Evolutionary conservation across 164 flowering plant species (phyloP).

Genomic region (Santalum album): DNA sequence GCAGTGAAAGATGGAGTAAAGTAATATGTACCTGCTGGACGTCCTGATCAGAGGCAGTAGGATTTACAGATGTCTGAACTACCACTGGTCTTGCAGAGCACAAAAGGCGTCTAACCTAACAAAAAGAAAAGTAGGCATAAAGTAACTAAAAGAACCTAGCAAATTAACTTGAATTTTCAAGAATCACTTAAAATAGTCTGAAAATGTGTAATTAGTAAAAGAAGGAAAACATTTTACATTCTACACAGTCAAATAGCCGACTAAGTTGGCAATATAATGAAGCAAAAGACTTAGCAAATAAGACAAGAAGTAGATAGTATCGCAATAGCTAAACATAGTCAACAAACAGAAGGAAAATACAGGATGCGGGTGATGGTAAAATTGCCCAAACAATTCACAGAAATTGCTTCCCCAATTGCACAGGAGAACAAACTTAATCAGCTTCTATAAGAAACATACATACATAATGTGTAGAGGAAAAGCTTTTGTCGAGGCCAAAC

Average conservation of each 20-base stretch:
- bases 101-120: constrained; percentile 79
- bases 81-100: constrained; percentile 85
- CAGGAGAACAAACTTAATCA: no score
- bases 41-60: constrained; percentile 90
- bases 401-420: no score
- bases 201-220: background rate
- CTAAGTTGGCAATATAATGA: no score
- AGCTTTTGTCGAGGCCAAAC: no score
- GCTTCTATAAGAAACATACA: no score
- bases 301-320: background rate
- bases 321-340: no score
- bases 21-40: constrained; percentile 66
- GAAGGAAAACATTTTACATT: no score
- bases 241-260: no score
- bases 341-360: no score
- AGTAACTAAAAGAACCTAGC: background rate
- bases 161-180: background rate
- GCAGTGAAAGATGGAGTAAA: background rate
- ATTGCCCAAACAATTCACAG: no score
- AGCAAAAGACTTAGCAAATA: background rate
- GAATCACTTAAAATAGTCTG: background rate
- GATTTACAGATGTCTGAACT: constrained; percentile 68
- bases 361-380: no score
- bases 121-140: constrained; percentile 7
- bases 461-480: no score